A percentile compares a stretch with the other conserved stretches of the same genome.
phyloP scores from a whole-genome alignment of 2,329 filamentous ascomycete genomes.

The Penicillium sp. region DNA sequence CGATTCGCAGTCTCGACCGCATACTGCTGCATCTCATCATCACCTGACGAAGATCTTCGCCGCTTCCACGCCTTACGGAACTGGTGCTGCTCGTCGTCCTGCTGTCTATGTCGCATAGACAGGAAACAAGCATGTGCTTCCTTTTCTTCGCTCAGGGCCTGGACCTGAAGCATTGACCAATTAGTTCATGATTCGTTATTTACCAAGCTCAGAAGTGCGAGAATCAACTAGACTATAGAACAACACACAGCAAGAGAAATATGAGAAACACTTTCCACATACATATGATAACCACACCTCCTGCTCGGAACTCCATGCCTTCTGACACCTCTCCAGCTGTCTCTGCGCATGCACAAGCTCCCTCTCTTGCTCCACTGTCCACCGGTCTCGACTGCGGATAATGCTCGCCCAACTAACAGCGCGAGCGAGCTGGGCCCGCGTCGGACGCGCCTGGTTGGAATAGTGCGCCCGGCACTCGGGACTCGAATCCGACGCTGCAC shows the following conservation, averaged over 20 bases:
- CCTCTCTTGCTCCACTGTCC: constrained; percentile 30
- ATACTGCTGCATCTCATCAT: constrained; percentile 2
- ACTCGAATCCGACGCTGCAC: constrained; percentile 5
- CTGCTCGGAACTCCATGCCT: constrained; percentile 38
- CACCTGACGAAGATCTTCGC: constrained; percentile 19
- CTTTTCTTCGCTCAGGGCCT: constrained; percentile 34
- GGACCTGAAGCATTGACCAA: constrained; percentile 22
- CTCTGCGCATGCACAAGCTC: constrained; percentile 27
- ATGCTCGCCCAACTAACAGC: constrained; percentile 33
- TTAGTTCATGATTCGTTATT: not conserved
- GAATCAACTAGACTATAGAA: not conserved
- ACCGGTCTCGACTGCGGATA: constrained; percentile 26
- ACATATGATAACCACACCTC: constrained; percentile 36
- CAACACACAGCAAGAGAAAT: not conserved
- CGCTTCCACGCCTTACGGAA: constrained; percentile 36
- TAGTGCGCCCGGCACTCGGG: constrained; percentile 11
- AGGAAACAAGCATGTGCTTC: constrained; percentile 33
- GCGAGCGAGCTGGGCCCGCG: constrained; percentile 19
- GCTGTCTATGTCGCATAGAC: constrained; percentile 31
- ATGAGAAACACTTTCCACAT: constrained; percentile 12
- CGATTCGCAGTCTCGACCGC: constrained; percentile 1
- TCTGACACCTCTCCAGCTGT: constrained; percentile 34
- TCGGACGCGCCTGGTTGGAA: constrained; percentile 10
- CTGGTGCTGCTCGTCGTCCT: constrained; percentile 32
- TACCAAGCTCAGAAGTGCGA: not conserved